Conservation (phyloP, 306 rosid genomes). For the Sophora flavescens region DNA sequence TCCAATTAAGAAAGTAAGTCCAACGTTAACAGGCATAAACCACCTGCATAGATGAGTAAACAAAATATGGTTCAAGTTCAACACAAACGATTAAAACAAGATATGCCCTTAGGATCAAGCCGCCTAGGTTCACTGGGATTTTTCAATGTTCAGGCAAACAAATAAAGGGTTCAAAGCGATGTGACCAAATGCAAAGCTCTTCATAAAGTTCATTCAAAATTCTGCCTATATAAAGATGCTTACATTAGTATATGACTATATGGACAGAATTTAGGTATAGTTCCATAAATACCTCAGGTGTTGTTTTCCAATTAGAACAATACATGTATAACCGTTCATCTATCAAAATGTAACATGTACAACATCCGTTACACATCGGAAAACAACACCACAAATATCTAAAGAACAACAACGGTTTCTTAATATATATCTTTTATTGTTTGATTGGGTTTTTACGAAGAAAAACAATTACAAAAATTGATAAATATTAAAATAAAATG, state of each 20-base stretch:
- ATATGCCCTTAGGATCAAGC: not conserved
- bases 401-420: too few species aligned
- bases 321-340: too few species aligned
- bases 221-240: not conserved
- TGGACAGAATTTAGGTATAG: too few species aligned
- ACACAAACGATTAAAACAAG: not conserved
- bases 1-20: conserved; percentile 80
- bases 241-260: not conserved
- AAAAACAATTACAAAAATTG: not conserved
- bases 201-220: not conserved
- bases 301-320: too few species aligned
- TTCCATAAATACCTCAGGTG: too few species aligned
- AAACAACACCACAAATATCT: too few species aligned
- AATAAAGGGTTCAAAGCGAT: conserved; percentile 6
- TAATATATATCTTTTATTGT: too few species aligned
- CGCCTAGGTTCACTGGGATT: not conserved
- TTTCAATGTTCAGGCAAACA: not conserved
- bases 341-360: too few species aligned
- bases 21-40: conserved; percentile 90
- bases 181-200: conserved; percentile 8
- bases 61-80: conserved; percentile 3
- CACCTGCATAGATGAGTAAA: conserved; percentile 64
- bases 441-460: not conserved
- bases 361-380: too few species aligned
- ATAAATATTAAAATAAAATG: not conserved